A percentile compares a stretch with the other conserved stretches of the same genome.
These are phyloP conservation scores for Ziziphus jujuba DNA, from an alignment of 306 rosid species.

Conservation along the genomic window DNA sequence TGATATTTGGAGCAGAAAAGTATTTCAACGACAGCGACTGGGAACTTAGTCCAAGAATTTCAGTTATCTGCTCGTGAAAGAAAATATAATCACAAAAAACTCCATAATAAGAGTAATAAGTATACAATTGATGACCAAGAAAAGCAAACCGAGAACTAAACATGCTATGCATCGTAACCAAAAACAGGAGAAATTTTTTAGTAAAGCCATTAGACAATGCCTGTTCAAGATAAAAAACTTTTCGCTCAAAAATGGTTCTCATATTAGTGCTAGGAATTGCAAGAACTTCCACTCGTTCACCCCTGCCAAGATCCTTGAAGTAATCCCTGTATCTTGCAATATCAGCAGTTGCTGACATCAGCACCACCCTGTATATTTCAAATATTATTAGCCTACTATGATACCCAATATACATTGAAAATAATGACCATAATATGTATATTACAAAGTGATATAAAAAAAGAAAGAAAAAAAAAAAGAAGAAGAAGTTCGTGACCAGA, in stretches of 20 bases:
- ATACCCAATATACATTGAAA: not conserved
- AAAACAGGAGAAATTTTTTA: slow-evolving; percentile 3
- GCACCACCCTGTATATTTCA: slow-evolving; percentile 64
- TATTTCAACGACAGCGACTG: slow-evolving; percentile 36
- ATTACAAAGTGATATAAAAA: too few species aligned
- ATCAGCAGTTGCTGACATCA: slow-evolving; percentile 98
- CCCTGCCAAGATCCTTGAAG: slow-evolving; percentile 84
- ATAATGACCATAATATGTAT: too few species aligned
- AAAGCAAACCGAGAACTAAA: slow-evolving; percentile 6
- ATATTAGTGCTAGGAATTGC: slow-evolving; percentile 65
- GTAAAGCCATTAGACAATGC: slow-evolving; percentile 29
- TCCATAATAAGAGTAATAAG: slow-evolving; percentile 1
- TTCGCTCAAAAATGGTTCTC: slow-evolving; percentile 53
- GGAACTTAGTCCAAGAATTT: slow-evolving; percentile 49
- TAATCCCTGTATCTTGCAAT: slow-evolving; percentile 72
- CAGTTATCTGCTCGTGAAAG: slow-evolving; percentile 45
- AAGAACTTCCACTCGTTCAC: slow-evolving; percentile 86
- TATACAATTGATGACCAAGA: slow-evolving; percentile 9
- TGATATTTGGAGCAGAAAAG: slow-evolving; percentile 40
- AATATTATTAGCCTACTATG: slow-evolving; percentile 6
- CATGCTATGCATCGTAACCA: not conserved
- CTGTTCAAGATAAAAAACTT: slow-evolving; percentile 79
- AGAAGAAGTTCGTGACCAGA: not conserved
- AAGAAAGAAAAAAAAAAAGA: not conserved
- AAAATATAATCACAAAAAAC: not conserved